A percentile compares a stretch with the other conserved stretches of the same genome.
Conservation (phyloP, 2,329 filamentous ascomycete genomes). For the Kalmusia sp. region DNA sequence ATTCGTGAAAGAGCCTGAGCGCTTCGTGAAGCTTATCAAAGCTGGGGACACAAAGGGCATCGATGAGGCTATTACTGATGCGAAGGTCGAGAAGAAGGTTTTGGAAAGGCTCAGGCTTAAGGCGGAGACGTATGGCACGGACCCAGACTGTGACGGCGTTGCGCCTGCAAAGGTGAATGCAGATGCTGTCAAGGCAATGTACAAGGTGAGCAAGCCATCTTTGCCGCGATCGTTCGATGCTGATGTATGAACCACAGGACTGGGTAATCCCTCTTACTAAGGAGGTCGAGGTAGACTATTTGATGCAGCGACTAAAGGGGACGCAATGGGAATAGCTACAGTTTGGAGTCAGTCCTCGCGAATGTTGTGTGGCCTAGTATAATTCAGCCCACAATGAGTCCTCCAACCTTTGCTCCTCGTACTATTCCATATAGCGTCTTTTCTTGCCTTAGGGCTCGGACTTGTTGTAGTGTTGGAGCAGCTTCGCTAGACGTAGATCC, state of each 20-base stretch:
- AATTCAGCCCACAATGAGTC: no score
- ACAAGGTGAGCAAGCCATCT: conserved; percentile 36
- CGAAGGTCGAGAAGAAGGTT: conserved; percentile 88
- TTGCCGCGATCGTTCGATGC: neutral
- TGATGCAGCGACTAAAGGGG: conserved; percentile 85
- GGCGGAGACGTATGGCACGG: conserved; percentile 90
- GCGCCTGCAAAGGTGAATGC: conserved; percentile 84
- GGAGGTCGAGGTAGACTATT: conserved; percentile 95
- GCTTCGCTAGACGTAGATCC: neutral
- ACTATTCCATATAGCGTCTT: no score
- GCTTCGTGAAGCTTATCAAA: conserved; percentile 82
- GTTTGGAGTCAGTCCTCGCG: neutral
- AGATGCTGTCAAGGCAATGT: conserved; percentile 66
- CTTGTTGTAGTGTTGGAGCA: no score
- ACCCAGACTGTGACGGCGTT: conserved; percentile 71
- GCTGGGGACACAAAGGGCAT: conserved; percentile 81
- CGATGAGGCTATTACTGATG: conserved; percentile 88
- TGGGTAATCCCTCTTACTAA: conserved; percentile 98
- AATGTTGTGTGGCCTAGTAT: neutral
- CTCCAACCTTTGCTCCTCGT: no score
- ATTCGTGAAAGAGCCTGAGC: conserved; percentile 82
- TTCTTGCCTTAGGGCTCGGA: no score
- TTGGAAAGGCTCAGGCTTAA: conserved; percentile 86
- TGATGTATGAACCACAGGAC: conserved; percentile 58
- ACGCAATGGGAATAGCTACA: conserved; percentile 59